A percentile compares a stretch with the other conserved stretches of the same genome.
Conservation (phyloP, 2,329 filamentous ascomycete genomes). For the Aspergillus tamarii region DNA sequence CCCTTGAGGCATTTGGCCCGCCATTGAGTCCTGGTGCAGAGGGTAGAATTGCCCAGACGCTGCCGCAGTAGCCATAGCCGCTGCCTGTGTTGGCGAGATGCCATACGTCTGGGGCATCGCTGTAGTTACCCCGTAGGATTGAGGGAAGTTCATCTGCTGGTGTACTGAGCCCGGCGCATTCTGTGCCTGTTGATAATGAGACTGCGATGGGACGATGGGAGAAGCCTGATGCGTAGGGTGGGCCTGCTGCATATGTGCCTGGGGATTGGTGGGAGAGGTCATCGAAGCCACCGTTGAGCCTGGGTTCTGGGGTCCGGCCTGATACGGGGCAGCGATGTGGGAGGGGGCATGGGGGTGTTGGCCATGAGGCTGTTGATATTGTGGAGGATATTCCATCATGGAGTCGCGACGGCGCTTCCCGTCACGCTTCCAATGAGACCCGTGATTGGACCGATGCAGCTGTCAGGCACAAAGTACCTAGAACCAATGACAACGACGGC, state of each 20-base stretch:
- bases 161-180: constrained; percentile 63
- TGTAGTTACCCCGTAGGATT: constrained; percentile 73
- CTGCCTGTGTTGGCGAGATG: constrained; percentile 81
- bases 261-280: constrained; percentile 73
- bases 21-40: constrained; percentile 71
- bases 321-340: constrained; percentile 64
- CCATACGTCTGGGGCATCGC: constrained; percentile 75
- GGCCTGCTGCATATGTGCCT: constrained; percentile 64
- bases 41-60: constrained; percentile 83
- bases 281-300: constrained; percentile 56
- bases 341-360: constrained; percentile 65
- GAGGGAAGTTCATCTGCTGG: constrained; percentile 78
- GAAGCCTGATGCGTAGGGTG: constrained; percentile 70
- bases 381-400: constrained; percentile 77
- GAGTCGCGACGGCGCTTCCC: constrained; percentile 28
- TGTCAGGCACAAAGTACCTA: constrained; percentile 21
- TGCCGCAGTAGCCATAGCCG: constrained; percentile 91
- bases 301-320: constrained; percentile 59
- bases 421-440: constrained; percentile 29
- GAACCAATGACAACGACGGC: constrained; percentile 25
- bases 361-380: constrained; percentile 65
- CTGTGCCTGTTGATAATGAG: constrained; percentile 67
- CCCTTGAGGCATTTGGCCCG: constrained; percentile 60
- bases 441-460: constrained; percentile 21
- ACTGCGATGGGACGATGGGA: constrained; percentile 77